Evolutionary conservation across 345 rosid species (phyloP).

Genomic region (Diplotaxis tenuifolia): DNA sequence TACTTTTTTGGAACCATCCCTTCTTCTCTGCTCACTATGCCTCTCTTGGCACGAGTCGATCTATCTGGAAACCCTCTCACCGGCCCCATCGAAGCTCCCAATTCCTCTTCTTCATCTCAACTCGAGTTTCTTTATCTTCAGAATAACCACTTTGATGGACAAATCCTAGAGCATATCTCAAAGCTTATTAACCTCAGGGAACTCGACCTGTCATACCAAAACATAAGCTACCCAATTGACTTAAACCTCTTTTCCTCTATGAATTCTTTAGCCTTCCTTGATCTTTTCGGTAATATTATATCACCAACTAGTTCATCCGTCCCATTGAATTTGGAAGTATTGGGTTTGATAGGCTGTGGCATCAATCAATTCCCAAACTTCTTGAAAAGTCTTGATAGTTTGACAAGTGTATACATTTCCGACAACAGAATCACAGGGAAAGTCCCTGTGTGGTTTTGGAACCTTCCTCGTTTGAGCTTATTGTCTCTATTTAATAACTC

Average conservation of each 20-base stretch:
- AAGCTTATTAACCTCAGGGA: background rate
- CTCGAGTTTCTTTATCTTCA: too few species aligned
- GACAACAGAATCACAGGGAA: background rate
- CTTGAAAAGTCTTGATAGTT: background rate
- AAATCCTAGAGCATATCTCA: background rate
- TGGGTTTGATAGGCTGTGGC: background rate
- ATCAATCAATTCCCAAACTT: background rate
- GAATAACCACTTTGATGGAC: too few species aligned
- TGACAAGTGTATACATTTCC: background rate
- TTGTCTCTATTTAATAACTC: background rate
- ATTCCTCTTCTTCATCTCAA: too few species aligned
- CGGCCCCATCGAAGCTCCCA: too few species aligned
- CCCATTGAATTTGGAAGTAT: background rate
- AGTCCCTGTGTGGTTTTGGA: background rate
- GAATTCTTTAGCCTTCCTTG: background rate
- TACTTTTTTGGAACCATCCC: too few species aligned
- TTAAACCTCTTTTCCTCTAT: background rate
- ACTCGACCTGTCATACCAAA: background rate
- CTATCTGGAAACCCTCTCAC: too few species aligned
- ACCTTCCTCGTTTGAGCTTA: background rate
- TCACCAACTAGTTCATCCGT: background rate
- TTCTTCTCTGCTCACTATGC: too few species aligned
- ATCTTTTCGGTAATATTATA: background rate
- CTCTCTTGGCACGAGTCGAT: too few species aligned
- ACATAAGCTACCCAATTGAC: constrained; percentile 1